A percentile compares a stretch with the other conserved stretches of the same genome.
phyloP scores from a whole-genome alignment of 2,329 filamentous ascomycete species.

The Pyrenochaeta sp. region DNA sequence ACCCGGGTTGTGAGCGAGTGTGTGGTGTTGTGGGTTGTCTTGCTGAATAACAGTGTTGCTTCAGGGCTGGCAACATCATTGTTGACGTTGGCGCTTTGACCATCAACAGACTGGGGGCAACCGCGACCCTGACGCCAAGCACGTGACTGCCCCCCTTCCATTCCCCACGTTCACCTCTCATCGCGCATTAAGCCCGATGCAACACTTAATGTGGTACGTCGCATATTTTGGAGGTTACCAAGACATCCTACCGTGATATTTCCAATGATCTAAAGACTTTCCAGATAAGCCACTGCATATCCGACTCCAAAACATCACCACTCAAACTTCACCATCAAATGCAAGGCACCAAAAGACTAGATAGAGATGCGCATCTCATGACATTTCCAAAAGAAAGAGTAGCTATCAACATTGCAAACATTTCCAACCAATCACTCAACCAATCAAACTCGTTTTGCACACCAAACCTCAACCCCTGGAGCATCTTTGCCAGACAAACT shows the following conservation, averaged over 20 bases:
- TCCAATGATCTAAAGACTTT: no score
- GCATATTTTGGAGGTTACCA: no score
- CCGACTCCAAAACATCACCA: neutral
- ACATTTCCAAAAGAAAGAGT: conserved; percentile 5
- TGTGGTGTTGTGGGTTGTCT: conserved; percentile 20
- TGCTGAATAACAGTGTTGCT: conserved; percentile 33
- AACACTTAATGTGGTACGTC: no score
- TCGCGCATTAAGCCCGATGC: no score
- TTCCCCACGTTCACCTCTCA: conserved; percentile 1
- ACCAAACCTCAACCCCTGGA: neutral
- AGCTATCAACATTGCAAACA: conserved; percentile 10
- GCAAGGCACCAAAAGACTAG: no score
- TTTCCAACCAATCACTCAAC: neutral
- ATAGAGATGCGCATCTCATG: conserved; percentile 19
- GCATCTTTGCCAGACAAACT: conserved; percentile 15
- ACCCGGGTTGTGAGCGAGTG: conserved; percentile 22
- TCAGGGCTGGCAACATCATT: conserved; percentile 18
- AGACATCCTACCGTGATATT: no score
- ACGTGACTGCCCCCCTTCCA: conserved; percentile 13
- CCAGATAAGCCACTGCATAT: no score
- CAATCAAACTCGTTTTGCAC: neutral
- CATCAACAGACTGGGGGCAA: conserved; percentile 40
- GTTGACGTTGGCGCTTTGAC: conserved; percentile 30
- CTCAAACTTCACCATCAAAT: neutral
- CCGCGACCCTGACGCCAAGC: conserved; percentile 27